phyloP scores from a whole-genome alignment of 495 filamentous ascomycete genomes.

The Pyronema domesticum region DNA sequence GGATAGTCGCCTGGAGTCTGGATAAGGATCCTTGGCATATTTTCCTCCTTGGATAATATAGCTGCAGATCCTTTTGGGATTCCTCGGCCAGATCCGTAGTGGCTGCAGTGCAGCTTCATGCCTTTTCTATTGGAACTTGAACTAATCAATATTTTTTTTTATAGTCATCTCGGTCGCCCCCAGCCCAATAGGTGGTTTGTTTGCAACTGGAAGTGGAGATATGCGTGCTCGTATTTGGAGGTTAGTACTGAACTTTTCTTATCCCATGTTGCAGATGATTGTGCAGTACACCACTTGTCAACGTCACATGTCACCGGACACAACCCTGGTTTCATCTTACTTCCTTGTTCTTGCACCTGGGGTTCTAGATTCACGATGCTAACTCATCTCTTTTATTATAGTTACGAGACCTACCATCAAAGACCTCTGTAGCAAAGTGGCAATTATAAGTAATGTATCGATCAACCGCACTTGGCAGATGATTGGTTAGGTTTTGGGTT shows the following conservation, averaged over 20 bases:
- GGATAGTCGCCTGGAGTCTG: not conserved
- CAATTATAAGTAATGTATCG: no score
- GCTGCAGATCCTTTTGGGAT: constrained; percentile 1
- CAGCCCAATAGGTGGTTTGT: constrained; percentile 58
- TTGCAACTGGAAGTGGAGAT: constrained; percentile 78
- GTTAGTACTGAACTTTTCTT: constrained; percentile 14
- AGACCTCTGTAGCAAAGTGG: no score
- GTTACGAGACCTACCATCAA: constrained; percentile 23
- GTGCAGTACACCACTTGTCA: not conserved
- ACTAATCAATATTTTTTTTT: constrained; percentile 10
- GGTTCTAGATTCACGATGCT: constrained; percentile 5
- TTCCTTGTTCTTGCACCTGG: constrained; percentile 4
- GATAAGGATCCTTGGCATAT: not conserved
- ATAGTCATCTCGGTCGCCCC: constrained; percentile 75
- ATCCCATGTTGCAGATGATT: not conserved
- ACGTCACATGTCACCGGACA: constrained; percentile 1
- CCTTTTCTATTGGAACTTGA: not conserved
- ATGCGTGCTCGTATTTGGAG: constrained; percentile 80
- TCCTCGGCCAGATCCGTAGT: not conserved
- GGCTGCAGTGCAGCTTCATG: not conserved
- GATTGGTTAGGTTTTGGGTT: no score
- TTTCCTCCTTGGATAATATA: not conserved
- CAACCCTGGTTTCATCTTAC: constrained; percentile 17
- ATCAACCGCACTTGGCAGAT: no score
- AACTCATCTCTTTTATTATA: constrained; percentile 13